A percentile compares a stretch with the other conserved stretches of the same genome.
Evolutionary conservation across 768 basidiomycete genomes (phyloP).

Genomic region (Chalciporus sphaerocephalus): DNA sequence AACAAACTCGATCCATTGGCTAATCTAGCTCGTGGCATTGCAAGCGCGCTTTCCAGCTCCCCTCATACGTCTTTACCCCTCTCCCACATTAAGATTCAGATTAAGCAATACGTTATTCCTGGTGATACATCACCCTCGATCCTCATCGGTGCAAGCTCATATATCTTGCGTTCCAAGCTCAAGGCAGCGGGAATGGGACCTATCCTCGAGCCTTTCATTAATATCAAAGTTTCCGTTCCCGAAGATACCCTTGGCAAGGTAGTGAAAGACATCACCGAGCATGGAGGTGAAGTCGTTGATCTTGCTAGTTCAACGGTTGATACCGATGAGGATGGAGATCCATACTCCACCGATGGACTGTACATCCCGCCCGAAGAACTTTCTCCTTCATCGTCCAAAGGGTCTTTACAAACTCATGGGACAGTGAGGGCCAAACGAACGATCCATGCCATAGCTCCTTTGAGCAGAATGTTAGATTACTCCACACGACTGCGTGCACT

Average conservation of each 20-base stretch:
- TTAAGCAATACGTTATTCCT: conserved; percentile 44
- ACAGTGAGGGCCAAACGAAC: conserved; percentile 52
- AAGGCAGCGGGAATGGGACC: conserved; percentile 63
- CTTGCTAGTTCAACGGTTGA: conserved; percentile 41
- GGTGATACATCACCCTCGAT: conserved; percentile 43
- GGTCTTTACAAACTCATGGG: conserved; percentile 26
- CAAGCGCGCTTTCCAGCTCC: conserved; percentile 69
- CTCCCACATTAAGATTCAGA: conserved; percentile 56
- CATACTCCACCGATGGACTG: conserved; percentile 57
- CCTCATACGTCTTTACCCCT: conserved; percentile 72
- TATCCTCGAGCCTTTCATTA: conserved; percentile 74
- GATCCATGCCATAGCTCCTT: conserved; percentile 68
- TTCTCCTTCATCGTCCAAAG: conserved; percentile 57
- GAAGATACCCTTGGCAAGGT: conserved; percentile 71
- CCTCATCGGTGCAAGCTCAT: conserved; percentile 61
- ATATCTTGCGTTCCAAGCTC: conserved; percentile 59
- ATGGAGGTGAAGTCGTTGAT: conserved; percentile 74
- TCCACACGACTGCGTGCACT: conserved; percentile 72
- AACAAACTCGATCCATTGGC: conserved; percentile 42
- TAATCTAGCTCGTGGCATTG: conserved; percentile 63
- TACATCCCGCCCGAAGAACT: conserved; percentile 75
- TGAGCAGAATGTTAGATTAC: conserved; percentile 81
- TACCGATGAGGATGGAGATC: conserved; percentile 35
- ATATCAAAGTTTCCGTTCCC: conserved; percentile 61
- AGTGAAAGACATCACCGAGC: conserved; percentile 80